Evolutionary conservation across 1,284 basidiomycete species (phyloP).

Genomic region (Pseudozyma flocculosa): DNA sequence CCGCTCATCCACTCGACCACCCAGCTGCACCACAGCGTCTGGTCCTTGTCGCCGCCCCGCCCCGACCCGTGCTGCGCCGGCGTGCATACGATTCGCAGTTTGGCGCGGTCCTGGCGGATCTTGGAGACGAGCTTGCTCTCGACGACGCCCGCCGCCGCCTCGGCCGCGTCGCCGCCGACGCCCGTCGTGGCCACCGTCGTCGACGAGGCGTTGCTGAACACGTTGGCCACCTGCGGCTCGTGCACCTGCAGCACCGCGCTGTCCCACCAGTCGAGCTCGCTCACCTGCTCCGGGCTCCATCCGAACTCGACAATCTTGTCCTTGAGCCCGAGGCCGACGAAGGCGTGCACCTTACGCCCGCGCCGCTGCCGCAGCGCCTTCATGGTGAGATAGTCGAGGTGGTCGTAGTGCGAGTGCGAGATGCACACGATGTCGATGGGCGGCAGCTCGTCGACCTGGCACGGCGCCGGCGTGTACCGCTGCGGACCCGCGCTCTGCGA

Average conservation of each 20-base stretch:
- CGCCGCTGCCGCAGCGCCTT: constrained; percentile 24
- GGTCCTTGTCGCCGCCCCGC: constrained; percentile 36
- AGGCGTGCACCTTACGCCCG: constrained; percentile 29
- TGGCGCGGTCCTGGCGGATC: background rate
- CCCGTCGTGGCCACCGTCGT: background rate
- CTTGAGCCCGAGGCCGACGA: constrained; percentile 49
- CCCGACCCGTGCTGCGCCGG: constrained; percentile 55
- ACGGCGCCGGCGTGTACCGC: constrained; percentile 43
- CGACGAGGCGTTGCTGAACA: background rate
- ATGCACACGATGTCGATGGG: constrained; percentile 50
- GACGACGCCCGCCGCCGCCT: too few relatives aligned
- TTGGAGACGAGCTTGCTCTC: background rate
- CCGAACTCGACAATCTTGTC: constrained; percentile 36
- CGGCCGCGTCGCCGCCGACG: too few relatives aligned
- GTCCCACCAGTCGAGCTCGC: constrained; percentile 56
- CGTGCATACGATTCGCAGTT: constrained; percentile 38
- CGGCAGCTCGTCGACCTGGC: constrained; percentile 39
- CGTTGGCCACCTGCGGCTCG: background rate
- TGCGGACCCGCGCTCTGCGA: constrained; percentile 45
- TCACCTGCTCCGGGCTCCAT: constrained; percentile 31
- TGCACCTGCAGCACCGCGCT: constrained; percentile 8
- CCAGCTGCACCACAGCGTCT: constrained; percentile 51
- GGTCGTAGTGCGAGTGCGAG: constrained; percentile 56
- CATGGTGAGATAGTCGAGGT: constrained; percentile 49
- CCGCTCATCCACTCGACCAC: constrained; percentile 20